Conservation (phyloP, 2,329 filamentous ascomycete genomes). For the Talaromyces atroroseus region DNA sequence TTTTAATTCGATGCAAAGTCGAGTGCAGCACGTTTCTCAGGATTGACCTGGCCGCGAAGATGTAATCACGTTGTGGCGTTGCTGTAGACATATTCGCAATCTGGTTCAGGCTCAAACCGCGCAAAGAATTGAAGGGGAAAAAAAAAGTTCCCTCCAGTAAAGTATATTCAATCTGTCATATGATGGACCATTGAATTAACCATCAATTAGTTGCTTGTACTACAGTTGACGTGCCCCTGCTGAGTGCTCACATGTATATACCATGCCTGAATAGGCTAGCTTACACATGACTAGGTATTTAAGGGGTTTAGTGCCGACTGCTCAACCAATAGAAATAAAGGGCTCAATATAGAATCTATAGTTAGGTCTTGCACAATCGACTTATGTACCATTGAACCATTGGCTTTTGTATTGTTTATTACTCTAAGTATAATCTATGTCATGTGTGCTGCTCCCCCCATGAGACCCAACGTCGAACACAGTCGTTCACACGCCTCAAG, state of each 20-base stretch:
- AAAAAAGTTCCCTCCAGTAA: not conserved
- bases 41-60: constrained; percentile 3
- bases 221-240: too few relatives aligned
- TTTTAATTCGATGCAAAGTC: not conserved
- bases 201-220: too few relatives aligned
- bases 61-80: not conserved
- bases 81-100: not conserved
- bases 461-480: constrained; percentile 76
- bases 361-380: too few relatives aligned
- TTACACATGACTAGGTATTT: too few relatives aligned
- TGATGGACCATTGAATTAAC: not conserved
- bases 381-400: too few relatives aligned
- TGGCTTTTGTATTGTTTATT: not conserved
- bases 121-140: not conserved
- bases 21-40: constrained; percentile 1
- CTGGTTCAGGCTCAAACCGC: not conserved
- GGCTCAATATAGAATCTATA: not conserved
- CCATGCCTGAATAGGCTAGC: too few relatives aligned
- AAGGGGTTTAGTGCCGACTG: not conserved
- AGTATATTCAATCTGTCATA: not conserved
- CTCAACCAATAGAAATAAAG: not conserved
- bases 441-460: constrained; percentile 60
- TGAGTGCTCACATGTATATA: too few relatives aligned
- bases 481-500: constrained; percentile 63
- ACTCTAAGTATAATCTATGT: not conserved